Base-by-base conservation (phyloP, 2,329 filamentous ascomycete genomes). In the Coccinonectria pachysandricola region DNA sequence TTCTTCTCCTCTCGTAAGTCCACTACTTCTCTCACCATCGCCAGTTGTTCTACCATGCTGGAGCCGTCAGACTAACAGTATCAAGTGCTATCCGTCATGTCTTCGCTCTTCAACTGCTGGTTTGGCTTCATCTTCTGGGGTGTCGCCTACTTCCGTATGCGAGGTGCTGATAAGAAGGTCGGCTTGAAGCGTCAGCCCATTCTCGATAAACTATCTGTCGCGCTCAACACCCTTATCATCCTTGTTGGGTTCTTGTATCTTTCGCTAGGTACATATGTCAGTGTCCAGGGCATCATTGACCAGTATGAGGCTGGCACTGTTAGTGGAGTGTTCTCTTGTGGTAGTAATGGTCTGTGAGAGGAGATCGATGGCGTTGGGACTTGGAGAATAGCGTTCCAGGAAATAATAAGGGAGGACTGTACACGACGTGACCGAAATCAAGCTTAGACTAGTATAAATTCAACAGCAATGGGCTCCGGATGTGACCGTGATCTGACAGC, bases 41-140 rank as follows among this genome's bases (percentile, higher is more conserved):
- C n/a, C n/a, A n/a, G n/a, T n/a, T n/a, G n/a, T n/a, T n/a, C n/a
- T n/a, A n/a, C n/a, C n/a, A n/a, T n/a, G n/a, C n/a, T n/a, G n/a
- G n/a, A n/a, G n/a, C 23, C 23, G 12, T 25, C 16, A 10, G 13
- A 14, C 21, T 14, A n/a, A 7, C 21, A 15, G 18, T 5, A 4
- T 19, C 4, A 23, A 71, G 65, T 76, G 2, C 49, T 75, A 7
- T 77, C 75, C 4, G 62, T 84, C 34, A 82, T 86, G 77, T 81
- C 76, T 11, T 84, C 84, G 3, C 68, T 94, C 1, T 94, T 94
- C 49, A 85, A 93, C 57, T 88, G 81, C 31, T 87, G 86, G 65
- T 87, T 88, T 43, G 87, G 87, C 12, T 95, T 94, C 63, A 93
- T 94, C 47, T 95, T 94, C 62, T 95, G 81, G 82, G 81, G 79